Conservation (phyloP, 768 basidiomycete species). For the Leccinum subtestaceum region DNA sequence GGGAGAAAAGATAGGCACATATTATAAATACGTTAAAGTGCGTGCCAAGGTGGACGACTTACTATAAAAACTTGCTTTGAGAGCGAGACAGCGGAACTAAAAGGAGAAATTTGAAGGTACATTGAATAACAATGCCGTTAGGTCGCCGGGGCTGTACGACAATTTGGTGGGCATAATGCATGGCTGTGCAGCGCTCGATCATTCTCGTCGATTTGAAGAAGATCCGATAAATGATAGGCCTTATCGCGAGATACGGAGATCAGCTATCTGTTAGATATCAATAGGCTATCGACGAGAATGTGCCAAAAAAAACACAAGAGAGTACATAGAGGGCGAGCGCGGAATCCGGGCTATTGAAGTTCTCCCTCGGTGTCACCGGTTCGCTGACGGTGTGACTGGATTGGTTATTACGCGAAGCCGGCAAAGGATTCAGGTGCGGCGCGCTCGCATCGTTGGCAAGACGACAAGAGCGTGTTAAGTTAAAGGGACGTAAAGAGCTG, state of each 20-base stretch:
- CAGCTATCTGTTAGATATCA: not conserved
- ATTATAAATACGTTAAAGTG: not conserved
- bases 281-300: not conserved
- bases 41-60: not conserved
- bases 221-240: not conserved
- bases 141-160: not conserved
- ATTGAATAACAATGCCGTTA: not conserved
- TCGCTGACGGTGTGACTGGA: not conserved
- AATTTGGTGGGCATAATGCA: not conserved
- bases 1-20: not conserved
- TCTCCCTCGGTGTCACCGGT: conserved; percentile 2
- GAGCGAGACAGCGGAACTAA: not conserved
- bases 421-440: not conserved
- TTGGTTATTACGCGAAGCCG: not conserved
- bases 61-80: not conserved
- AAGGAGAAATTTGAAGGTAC: not conserved
- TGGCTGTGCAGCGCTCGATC: conserved; percentile 5
- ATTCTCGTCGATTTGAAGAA: conserved; percentile 6
- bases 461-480: not conserved
- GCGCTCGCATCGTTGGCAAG: not conserved
- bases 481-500: not conserved
- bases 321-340: not conserved
- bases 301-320: not conserved
- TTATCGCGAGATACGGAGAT: not conserved
- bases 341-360: not conserved